phyloP scores from a whole-genome alignment of 2,329 filamentous ascomycete genomes.

The Diplodia scrobiculata region DNA sequence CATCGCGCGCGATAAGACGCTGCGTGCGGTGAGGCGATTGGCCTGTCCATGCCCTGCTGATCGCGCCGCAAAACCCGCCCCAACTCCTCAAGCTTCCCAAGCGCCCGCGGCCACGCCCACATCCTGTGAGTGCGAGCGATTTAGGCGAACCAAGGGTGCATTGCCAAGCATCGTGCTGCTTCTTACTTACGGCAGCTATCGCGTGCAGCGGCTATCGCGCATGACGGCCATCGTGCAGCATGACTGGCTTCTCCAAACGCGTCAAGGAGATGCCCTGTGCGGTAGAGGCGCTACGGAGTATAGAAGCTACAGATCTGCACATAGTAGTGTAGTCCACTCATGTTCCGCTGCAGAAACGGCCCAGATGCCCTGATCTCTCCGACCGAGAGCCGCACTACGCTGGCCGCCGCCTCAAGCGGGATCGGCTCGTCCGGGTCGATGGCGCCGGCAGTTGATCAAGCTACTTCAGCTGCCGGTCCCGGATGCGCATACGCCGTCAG shows the following conservation, averaged over 20 bases:
- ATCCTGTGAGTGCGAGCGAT: no score
- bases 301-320: no score
- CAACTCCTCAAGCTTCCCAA: background rate
- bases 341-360: background rate
- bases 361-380: background rate
- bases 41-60: slow-evolving; percentile 11
- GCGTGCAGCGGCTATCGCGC: no score
- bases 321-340: background rate
- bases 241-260: no score
- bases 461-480: background rate
- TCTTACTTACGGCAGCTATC: no score
- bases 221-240: no score
- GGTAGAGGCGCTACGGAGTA: no score
- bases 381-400: slow-evolving; percentile 5
- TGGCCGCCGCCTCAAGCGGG: background rate
- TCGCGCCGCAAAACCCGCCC: background rate
- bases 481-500: background rate
- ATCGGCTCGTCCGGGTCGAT: background rate
- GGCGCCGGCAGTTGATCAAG: background rate
- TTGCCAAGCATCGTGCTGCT: no score
- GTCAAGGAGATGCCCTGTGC: no score
- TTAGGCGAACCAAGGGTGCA: no score
- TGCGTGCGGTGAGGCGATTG: slow-evolving; percentile 17
- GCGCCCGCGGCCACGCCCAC: no score
- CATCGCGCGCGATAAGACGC: slow-evolving; percentile 13